Conservation (phyloP, 2,329 filamentous ascomycete species). For the Hymenoscyphus repandus region DNA sequence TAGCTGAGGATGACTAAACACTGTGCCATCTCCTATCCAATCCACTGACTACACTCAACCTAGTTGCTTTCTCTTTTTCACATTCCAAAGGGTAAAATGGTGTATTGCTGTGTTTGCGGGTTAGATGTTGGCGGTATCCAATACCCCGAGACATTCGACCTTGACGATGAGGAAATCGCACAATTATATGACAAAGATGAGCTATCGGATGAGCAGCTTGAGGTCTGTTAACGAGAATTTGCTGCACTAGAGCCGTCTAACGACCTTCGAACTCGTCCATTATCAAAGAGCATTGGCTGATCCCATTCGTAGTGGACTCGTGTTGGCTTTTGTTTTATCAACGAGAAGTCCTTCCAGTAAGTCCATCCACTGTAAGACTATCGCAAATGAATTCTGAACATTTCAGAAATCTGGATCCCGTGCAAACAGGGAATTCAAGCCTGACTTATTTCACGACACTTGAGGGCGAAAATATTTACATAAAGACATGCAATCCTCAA, state of each 20-base stretch:
- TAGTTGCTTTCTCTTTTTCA: not conserved
- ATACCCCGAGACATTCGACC: conserved; percentile 8
- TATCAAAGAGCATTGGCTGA: not conserved
- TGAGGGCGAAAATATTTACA: not conserved
- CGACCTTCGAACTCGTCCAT: too few relatives aligned
- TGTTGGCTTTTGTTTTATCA: not conserved
- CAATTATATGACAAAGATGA: conserved; percentile 2
- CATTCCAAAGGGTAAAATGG: not conserved
- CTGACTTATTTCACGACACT: not conserved
- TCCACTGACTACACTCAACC: not conserved
- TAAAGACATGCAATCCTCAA: not conserved
- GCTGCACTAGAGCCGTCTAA: too few relatives aligned
- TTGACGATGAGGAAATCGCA: conserved; percentile 3
- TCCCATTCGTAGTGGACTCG: not conserved
- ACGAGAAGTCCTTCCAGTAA: conserved; percentile 2
- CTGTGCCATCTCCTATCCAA: too few relatives aligned
- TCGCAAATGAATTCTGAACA: too few relatives aligned
- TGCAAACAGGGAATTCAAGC: not conserved
- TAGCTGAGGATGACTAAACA: too few relatives aligned
- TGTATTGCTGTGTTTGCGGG: conserved; percentile 6
- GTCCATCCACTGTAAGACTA: not conserved
- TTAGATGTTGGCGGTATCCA: not conserved
- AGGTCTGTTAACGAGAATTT: not conserved
- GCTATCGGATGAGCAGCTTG: not conserved
- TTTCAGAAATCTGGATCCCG: not conserved